A percentile compares a stretch with the other conserved stretches of the same genome.
These are phyloP conservation scores for Draba incana DNA, from an alignment of 345 rosid species.

Conservation along the genomic window DNA sequence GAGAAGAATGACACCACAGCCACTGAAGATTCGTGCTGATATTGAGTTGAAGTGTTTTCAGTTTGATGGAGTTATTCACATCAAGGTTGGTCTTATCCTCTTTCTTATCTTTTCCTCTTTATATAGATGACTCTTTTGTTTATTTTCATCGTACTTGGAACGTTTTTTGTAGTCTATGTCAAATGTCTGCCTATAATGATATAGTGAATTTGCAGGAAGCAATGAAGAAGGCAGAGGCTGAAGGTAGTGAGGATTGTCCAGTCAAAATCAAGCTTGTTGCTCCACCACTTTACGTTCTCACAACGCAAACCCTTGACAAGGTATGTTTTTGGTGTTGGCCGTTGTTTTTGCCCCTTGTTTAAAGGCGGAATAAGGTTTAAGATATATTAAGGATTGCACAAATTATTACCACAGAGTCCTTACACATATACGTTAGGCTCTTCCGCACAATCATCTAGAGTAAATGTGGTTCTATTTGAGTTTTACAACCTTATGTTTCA, in stretches of 20 bases:
- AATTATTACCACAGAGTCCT: background rate
- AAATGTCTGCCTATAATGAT: background rate
- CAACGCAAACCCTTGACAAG: constrained; percentile 93
- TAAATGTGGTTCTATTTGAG: background rate
- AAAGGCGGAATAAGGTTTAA: background rate
- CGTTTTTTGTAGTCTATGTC: no score
- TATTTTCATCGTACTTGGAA: background rate
- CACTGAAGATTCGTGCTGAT: constrained; percentile 87
- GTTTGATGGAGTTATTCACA: constrained; percentile 91
- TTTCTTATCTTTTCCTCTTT: background rate
- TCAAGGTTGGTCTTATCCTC: constrained; percentile 53
- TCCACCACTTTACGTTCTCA: constrained; percentile 90
- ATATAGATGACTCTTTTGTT: constrained; percentile 9
- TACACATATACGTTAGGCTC: background rate
- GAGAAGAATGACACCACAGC: constrained; percentile 94
- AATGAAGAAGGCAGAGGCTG: constrained; percentile 91
- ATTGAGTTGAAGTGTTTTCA: constrained; percentile 94
- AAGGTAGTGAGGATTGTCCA: constrained; percentile 83
- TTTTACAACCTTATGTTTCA: constrained; percentile 5
- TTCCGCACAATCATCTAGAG: background rate
- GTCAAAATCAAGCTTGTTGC: constrained; percentile 92
- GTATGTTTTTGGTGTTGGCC: constrained; percentile 37
- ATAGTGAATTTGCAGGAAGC: constrained; percentile 61
- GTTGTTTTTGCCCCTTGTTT: background rate
- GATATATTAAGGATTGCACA: background rate